These are phyloP conservation scores for Medicago truncatula DNA, from an alignment of 306 rosid genomes.

Conservation along the genomic window MtrunA17r5.0-ANR NC_053045.1:4446501-4447000, in stretches of 20 bases:
- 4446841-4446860: conserved; percentile 40
- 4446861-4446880: conserved; percentile 52
- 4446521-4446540: conserved; percentile 61
- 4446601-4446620: conserved; percentile 53
- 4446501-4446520: conserved; percentile 70
- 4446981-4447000: conserved; percentile 8
- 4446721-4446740: conserved; percentile 36
- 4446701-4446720: conserved; percentile 62
- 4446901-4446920: conserved; percentile 86
- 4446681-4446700: conserved; percentile 68
- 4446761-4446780: conserved; percentile 45
- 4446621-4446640: conserved; percentile 58
- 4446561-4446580: conserved; percentile 58
- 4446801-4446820: conserved; percentile 60
- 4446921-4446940: conserved; percentile 73
- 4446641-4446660: conserved; percentile 54
- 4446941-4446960: conserved; percentile 70
- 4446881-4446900: conserved; percentile 77
- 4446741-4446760: conserved; percentile 41
- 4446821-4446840: conserved; percentile 68
- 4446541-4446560: conserved; percentile 68
- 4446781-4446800: conserved; percentile 54
- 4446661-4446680: conserved; percentile 72
- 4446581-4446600: conserved; percentile 59
- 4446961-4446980: background rate